Percentiles rank a stretch among this genome's conserved stretches.
phyloP scores from a whole-genome alignment of 2,329 filamentous ascomycete genomes.

The Fusarium sp. region DNA sequence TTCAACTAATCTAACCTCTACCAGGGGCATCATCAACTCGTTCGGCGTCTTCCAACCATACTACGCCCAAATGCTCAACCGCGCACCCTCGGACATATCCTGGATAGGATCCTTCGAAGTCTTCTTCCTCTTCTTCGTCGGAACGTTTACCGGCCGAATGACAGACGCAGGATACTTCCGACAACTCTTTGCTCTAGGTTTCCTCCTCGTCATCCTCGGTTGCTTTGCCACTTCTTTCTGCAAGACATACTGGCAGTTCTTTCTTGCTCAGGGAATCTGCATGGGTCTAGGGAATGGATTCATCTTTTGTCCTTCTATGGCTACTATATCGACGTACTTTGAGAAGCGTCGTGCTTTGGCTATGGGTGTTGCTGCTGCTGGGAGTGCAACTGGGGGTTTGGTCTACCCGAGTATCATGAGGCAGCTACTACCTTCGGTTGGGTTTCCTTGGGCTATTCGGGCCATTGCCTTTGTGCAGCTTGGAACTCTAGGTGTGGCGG shows the following conservation, averaged over 20 bases:
- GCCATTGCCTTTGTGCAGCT: constrained; percentile 13
- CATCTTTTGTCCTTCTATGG: constrained; percentile 5
- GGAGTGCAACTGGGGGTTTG: constrained; percentile 5
- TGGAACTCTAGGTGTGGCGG: background rate
- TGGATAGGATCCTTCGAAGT: constrained; percentile 63
- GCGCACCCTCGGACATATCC: constrained; percentile 56
- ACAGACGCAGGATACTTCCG: constrained; percentile 61
- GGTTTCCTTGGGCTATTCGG: constrained; percentile 13
- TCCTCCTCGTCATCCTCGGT: constrained; percentile 1
- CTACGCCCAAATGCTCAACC: constrained; percentile 51
- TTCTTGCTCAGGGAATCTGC: constrained; percentile 17
- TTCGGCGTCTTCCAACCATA: constrained; percentile 62
- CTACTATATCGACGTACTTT: constrained; percentile 19
- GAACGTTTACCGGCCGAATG: constrained; percentile 58
- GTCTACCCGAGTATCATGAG: constrained; percentile 9
- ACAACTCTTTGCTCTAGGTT: background rate
- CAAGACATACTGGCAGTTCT: constrained; percentile 13
- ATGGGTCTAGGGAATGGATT: constrained; percentile 16
- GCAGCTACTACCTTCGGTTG: constrained; percentile 10
- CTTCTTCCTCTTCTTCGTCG: constrained; percentile 61
- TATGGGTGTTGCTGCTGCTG: constrained; percentile 5
- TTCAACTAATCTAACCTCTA: constrained; percentile 42
- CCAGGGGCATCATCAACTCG: constrained; percentile 59
- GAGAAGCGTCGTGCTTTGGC: constrained; percentile 1
- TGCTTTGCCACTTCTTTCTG: constrained; percentile 8